These are phyloP conservation scores for Stephanodiscus minutulus DNA, from an alignment of 108 stramenopile genomes.

Conservation along the genomic window DNA sequence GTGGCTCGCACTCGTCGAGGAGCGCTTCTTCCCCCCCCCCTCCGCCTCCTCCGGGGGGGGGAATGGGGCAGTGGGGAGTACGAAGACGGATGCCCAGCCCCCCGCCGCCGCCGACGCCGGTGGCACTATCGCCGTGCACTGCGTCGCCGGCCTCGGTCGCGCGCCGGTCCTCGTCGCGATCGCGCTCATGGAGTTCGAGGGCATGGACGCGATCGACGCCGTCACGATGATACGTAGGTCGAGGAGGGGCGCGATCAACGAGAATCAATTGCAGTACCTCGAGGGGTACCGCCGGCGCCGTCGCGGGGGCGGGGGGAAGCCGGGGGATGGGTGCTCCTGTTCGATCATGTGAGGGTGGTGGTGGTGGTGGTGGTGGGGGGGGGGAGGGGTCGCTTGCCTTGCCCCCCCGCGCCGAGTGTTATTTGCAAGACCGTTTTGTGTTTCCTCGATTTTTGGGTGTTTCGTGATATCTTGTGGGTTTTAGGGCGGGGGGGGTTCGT, in stretches of 20 bases:
- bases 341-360: neutral
- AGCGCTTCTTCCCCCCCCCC: slow-evolving; percentile 66
- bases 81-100: neutral
- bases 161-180: slow-evolving; percentile 98
- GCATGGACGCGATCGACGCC: slow-evolving; percentile 91
- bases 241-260: slow-evolving; percentile 95
- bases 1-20: slow-evolving; percentile 89
- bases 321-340: slow-evolving; percentile 23
- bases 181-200: slow-evolving; percentile 93
- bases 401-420: no score
- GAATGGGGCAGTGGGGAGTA: slow-evolving; percentile 25
- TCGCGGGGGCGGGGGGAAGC: slow-evolving; percentile 42
- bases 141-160: slow-evolving; percentile 96
- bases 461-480: no score
- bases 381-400: neutral
- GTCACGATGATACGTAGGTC: slow-evolving; percentile 89
- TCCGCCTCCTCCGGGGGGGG: no score
- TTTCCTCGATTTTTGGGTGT: no score
- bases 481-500: no score
- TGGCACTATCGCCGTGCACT: slow-evolving; percentile 93
- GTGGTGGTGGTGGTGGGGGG: neutral
- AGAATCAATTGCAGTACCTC: slow-evolving; percentile 92
- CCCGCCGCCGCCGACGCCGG: slow-evolving; percentile 22
- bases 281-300: slow-evolving; percentile 85
- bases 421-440: no score